These are phyloP conservation scores for Trichophyton rubrum DNA, from an alignment of 2,329 filamentous ascomycete species.

Conservation along the genomic window DNA sequence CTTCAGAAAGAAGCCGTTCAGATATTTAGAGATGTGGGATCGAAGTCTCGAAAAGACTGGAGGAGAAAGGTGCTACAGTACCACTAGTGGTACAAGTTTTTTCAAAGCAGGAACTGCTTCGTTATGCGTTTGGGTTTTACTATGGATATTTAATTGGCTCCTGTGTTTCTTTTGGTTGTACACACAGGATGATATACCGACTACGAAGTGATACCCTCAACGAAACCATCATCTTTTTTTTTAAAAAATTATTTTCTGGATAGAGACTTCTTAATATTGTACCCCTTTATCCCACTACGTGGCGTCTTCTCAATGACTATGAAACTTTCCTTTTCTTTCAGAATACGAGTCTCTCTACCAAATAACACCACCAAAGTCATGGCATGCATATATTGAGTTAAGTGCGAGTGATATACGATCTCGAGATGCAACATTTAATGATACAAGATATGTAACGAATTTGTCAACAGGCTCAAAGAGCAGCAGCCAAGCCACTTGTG, in stretches of 20 bases:
- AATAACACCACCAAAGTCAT: not conserved
- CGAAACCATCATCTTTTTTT: not conserved
- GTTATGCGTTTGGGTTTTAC: not conserved
- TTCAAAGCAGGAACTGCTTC: not conserved
- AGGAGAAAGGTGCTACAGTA: slow-evolving; percentile 27
- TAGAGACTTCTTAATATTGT: too few relatives aligned
- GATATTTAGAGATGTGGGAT: slow-evolving; percentile 21
- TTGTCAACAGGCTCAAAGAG: too few relatives aligned
- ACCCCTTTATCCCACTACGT: too few relatives aligned
- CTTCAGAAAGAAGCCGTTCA: slow-evolving; percentile 22
- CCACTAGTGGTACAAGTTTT: slow-evolving; percentile 12
- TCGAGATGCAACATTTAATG: not conserved
- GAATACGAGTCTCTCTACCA: not conserved
- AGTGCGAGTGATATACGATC: not conserved
- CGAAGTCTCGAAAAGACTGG: slow-evolving; percentile 20
- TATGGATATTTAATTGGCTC: not conserved
- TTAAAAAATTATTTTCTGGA: not conserved
- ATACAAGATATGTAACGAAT: not conserved
- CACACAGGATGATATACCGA: not conserved
- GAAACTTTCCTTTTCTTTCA: too few relatives aligned
- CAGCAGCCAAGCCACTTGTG: too few relatives aligned
- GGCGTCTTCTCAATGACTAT: too few relatives aligned
- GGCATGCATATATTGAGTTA: not conserved
- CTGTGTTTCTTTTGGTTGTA: not conserved
- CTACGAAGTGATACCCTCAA: slow-evolving; percentile 2